These are phyloP conservation scores for Olyra latifolia DNA, from an alignment of 176 grass and related monocot species.

Conservation along the genomic window DNA sequence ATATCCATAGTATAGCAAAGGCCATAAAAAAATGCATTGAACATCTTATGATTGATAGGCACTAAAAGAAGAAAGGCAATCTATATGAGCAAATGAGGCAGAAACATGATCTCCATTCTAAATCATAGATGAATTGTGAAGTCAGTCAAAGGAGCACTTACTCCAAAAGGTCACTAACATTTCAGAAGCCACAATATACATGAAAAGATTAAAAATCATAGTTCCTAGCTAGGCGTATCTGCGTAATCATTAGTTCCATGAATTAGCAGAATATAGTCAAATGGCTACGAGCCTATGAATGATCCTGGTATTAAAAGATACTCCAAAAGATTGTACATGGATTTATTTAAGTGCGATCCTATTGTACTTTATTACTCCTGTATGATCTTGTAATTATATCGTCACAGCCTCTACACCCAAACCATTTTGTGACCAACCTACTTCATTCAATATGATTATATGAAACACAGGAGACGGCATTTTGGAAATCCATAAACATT, in stretches of 20 bases:
- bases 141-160: not conserved
- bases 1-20: not conserved
- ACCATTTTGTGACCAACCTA: constrained; percentile 11
- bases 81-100: not conserved
- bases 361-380: not conserved
- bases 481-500: not conserved
- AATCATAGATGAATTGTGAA: not conserved
- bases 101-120: not conserved
- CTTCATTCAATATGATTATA: not conserved
- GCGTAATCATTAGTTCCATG: not conserved
- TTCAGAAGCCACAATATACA: not conserved
- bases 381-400: not conserved
- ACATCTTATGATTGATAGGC: not conserved
- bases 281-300: not conserved
- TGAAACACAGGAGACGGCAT: not conserved
- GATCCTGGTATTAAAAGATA: not conserved
- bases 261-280: not conserved
- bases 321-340: not conserved
- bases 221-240: not conserved
- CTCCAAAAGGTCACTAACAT: not conserved
- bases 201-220: not conserved
- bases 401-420: not conserved
- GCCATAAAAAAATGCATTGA: not conserved
- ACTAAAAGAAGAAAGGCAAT: constrained; percentile 1
- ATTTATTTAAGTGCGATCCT: not conserved